phyloP scores from a whole-genome alignment of 169 alveolate genomes.

The Plasmodium vinckei region DNA sequence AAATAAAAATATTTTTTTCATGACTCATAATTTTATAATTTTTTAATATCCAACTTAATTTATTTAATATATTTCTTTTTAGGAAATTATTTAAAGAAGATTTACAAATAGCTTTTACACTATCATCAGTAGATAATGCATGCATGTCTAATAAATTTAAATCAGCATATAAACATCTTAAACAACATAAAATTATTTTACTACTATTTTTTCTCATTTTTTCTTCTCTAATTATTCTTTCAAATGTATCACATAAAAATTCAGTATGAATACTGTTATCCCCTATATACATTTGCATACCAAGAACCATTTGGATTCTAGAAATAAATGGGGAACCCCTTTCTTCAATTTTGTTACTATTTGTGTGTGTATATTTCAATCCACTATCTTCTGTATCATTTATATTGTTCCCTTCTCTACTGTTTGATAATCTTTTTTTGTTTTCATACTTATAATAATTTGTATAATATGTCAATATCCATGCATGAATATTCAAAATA shows the following conservation, averaged over 20 bases:
- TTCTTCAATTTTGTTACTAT: neutral
- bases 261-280: constrained; percentile 71
- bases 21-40: constrained; percentile 63
- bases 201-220: constrained; percentile 71
- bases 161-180: constrained; percentile 68
- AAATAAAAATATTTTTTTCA: constrained; percentile 41
- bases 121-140: constrained; percentile 54
- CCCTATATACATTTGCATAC: constrained; percentile 68
- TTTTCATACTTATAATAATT: constrained; percentile 57
- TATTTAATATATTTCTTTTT: constrained; percentile 31
- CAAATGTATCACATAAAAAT: constrained; percentile 62
- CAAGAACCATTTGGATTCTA: constrained; percentile 60
- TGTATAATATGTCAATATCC: constrained; percentile 69
- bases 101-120: constrained; percentile 68
- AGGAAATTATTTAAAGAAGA: constrained; percentile 31
- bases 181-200: constrained; percentile 48
- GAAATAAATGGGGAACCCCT: constrained; percentile 25
- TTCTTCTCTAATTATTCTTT: constrained; percentile 64
- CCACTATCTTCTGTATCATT: neutral
- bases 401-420: neutral
- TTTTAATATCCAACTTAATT: constrained; percentile 63
- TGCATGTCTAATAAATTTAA: constrained; percentile 37
- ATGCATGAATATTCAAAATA: constrained; percentile 59
- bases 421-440: constrained; percentile 25
- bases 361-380: neutral